Conservation (phyloP, 768 basidiomycete genomes). For the Boletus reticuloceps region DNA sequence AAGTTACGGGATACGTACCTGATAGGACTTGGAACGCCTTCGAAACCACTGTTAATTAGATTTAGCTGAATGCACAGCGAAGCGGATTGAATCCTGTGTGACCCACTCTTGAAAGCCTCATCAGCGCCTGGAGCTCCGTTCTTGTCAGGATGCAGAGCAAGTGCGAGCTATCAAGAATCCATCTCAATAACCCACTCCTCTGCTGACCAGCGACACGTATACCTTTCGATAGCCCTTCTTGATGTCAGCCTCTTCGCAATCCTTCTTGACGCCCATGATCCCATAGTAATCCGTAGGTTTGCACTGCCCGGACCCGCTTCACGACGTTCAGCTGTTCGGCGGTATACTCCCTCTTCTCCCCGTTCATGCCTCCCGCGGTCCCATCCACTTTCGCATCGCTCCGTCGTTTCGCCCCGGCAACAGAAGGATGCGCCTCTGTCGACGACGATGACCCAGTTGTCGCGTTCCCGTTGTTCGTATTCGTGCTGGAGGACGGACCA, state of each 20-base stretch:
- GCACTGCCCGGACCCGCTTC: slow-evolving; percentile 79
- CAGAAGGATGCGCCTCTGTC: slow-evolving; percentile 71
- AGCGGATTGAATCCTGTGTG: neutral
- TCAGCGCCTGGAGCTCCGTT: slow-evolving; percentile 98
- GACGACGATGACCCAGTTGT: slow-evolving; percentile 44
- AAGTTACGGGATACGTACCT: slow-evolving; percentile 37
- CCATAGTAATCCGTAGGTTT: slow-evolving; percentile 92
- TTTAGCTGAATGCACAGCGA: slow-evolving; percentile 1
- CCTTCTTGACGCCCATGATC: slow-evolving; percentile 75
- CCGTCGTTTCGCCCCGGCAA: slow-evolving; percentile 69
- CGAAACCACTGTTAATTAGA: slow-evolving; percentile 72
- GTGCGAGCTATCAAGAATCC: slow-evolving; percentile 58
- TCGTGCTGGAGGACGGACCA: slow-evolving; percentile 38
- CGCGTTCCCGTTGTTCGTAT: slow-evolving; percentile 33
- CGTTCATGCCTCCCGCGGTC: slow-evolving; percentile 60
- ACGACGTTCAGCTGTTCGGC: slow-evolving; percentile 80
- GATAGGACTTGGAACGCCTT: slow-evolving; percentile 96
- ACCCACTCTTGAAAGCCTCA: slow-evolving; percentile 94
- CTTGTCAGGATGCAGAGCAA: slow-evolving; percentile 89
- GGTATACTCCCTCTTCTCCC: slow-evolving; percentile 84
- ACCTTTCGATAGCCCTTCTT: slow-evolving; percentile 98
- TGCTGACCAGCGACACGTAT: slow-evolving; percentile 21
- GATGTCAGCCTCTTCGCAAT: slow-evolving; percentile 80
- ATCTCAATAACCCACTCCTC: slow-evolving; percentile 6
- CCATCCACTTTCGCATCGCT: slow-evolving; percentile 41